Evolutionary conservation across 2,329 filamentous ascomycete species (phyloP).

Genomic region (Coniochaeta ligniaria): DNA sequence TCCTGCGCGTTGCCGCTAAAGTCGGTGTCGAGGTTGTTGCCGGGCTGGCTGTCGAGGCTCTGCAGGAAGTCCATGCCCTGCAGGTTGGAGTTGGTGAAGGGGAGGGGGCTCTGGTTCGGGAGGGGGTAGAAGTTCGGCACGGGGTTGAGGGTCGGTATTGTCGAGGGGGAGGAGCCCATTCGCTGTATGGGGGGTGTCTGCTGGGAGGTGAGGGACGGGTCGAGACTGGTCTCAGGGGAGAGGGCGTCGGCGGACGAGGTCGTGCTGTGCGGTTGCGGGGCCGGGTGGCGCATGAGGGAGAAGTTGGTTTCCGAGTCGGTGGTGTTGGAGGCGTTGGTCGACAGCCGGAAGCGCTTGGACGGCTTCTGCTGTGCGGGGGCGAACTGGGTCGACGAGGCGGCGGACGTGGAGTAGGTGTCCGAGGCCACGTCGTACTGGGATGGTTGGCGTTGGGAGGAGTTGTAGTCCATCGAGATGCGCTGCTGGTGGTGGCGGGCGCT

Average conservation of each 20-base stretch:
- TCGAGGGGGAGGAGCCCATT: slow-evolving; percentile 9
- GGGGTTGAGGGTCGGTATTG: not conserved
- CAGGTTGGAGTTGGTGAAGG: slow-evolving; percentile 26
- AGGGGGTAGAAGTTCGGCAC: not conserved
- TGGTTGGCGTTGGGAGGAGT: not conserved
- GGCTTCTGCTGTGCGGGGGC: slow-evolving; percentile 5
- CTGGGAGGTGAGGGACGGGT: slow-evolving; percentile 31
- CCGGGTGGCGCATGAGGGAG: slow-evolving; percentile 30
- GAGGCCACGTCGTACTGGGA: slow-evolving; percentile 21
- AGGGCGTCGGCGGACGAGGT: slow-evolving; percentile 26
- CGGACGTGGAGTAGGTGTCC: slow-evolving; percentile 26
- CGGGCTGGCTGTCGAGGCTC: slow-evolving; percentile 19
- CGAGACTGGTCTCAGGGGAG: slow-evolving; percentile 24
- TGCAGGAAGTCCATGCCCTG: slow-evolving; percentile 50
- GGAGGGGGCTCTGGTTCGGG: not conserved
- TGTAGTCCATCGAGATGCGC: slow-evolving; percentile 11
- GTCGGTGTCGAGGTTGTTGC: not conserved
- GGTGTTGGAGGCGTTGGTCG: slow-evolving; percentile 15
- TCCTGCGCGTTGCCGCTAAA: slow-evolving; percentile 13
- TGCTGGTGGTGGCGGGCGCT: slow-evolving; percentile 7
- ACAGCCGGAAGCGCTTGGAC: not conserved
- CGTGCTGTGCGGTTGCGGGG: slow-evolving; percentile 28
- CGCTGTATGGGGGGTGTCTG: not conserved
- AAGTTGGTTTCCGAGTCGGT: slow-evolving; percentile 23
- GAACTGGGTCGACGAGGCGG: slow-evolving; percentile 33